Evolutionary conservation across 495 filamentous ascomycete genomes (phyloP).

Genomic region (Hypoxylon crocopeplum): DNA sequence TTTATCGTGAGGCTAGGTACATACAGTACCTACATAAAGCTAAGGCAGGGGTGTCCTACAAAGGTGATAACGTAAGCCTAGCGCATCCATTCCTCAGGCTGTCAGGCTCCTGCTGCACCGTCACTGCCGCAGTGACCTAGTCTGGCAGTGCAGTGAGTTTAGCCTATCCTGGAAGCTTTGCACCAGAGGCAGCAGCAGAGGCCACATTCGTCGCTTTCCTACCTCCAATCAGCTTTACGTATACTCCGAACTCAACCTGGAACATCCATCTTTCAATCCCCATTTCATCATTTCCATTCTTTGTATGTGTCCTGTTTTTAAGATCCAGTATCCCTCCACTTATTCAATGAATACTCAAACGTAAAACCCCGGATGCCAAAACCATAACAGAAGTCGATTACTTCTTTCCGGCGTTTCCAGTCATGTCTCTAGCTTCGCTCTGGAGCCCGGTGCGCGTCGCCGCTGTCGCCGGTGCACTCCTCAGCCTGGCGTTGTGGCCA

Average conservation of each 20-base stretch:
- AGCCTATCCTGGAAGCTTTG: slow-evolving; percentile 3
- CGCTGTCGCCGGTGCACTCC: slow-evolving; percentile 40
- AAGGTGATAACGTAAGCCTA: too few species aligned
- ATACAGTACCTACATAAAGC: slow-evolving; percentile 2
- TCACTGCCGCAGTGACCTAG: slow-evolving; percentile 24
- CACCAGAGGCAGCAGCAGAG: too few species aligned
- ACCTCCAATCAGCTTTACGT: slow-evolving; percentile 4
- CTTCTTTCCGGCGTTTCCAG: slow-evolving; percentile 17
- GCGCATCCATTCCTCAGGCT: too few species aligned
- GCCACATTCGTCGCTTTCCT: slow-evolving; percentile 24
- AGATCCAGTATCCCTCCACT: too few species aligned
- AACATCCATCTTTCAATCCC: too few species aligned
- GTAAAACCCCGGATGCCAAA: slow-evolving; percentile 7
- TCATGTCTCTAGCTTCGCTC: slow-evolving; percentile 39
- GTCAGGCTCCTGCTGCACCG: too few species aligned
- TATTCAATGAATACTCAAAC: slow-evolving; percentile 14
- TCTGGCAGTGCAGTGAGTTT: too few species aligned
- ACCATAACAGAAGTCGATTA: slow-evolving; percentile 5
- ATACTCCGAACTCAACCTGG: background rate
- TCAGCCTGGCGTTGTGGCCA: slow-evolving; percentile 44
- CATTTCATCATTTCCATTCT: background rate
- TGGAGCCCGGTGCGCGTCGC: slow-evolving; percentile 45
- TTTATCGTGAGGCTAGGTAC: slow-evolving; percentile 1
- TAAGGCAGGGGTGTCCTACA: too few species aligned
- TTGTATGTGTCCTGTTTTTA: too few species aligned